phyloP scores from a whole-genome alignment of 1,139 yeast species.

The Suhomyces choctaworum region DNA sequence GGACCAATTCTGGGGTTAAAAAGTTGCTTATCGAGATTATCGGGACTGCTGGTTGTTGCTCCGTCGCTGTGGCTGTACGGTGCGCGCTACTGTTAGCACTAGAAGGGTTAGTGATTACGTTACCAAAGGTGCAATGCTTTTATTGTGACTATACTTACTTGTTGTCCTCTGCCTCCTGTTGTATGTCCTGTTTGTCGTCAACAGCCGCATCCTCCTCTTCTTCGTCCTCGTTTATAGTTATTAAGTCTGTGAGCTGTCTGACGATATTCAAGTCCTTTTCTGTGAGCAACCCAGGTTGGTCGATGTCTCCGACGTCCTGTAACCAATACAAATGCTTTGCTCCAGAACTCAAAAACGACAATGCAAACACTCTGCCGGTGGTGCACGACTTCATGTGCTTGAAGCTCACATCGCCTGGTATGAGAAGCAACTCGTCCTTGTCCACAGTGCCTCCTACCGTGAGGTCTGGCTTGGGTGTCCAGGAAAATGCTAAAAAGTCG shows the following conservation, averaged over 20 bases:
- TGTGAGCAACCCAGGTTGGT: slow-evolving; percentile 61
- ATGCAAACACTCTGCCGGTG: slow-evolving; percentile 82
- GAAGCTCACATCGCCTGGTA: slow-evolving; percentile 94
- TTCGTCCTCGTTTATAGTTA: slow-evolving; percentile 45
- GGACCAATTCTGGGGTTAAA: slow-evolving; percentile 39
- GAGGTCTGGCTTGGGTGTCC: slow-evolving; percentile 41
- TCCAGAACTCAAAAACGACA: slow-evolving; percentile 80
- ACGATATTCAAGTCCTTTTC: slow-evolving; percentile 59
- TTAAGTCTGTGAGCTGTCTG: slow-evolving; percentile 54
- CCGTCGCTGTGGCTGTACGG: neutral
- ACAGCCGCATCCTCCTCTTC: slow-evolving; percentile 48
- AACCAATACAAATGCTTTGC: slow-evolving; percentile 88
- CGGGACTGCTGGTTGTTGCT: slow-evolving; percentile 17
- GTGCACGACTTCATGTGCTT: slow-evolving; percentile 69
- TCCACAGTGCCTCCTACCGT: slow-evolving; percentile 38
- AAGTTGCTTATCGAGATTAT: slow-evolving; percentile 39
- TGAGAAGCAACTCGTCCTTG: slow-evolving; percentile 70
- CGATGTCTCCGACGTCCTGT: slow-evolving; percentile 75
- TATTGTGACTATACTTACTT: slow-evolving; percentile 11
- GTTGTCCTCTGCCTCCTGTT: slow-evolving; percentile 37
- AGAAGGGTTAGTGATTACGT: slow-evolving; percentile 4
- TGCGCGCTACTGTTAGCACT: slow-evolving; percentile 1
- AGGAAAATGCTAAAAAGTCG: slow-evolving; percentile 42
- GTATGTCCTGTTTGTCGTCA: slow-evolving; percentile 35
- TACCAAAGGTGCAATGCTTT: neutral